Percentiles rank a stretch among this genome's conserved stretches.
These are phyloP conservation scores for Neurospora sp. DNA, from an alignment of 495 filamentous ascomycete species.

Conservation along the genomic window DNA sequence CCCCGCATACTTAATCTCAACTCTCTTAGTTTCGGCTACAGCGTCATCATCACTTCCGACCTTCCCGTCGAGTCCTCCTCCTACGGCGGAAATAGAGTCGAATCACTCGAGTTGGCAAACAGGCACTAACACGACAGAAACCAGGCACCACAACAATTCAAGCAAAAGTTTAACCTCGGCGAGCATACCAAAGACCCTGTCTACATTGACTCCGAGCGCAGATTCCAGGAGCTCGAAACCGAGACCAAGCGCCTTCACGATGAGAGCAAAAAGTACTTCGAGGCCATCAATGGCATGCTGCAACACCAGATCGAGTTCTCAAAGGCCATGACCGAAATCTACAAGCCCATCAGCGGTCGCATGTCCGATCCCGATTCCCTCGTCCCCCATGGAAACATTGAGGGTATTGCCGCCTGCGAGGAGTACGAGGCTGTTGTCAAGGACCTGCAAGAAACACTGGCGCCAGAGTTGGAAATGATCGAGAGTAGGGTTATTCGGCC, in stretches of 20 bases:
- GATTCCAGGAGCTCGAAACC: conserved; percentile 86
- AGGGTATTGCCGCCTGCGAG: conserved; percentile 90
- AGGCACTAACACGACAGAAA: neutral
- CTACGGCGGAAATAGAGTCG: neutral
- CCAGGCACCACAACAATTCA: conserved; percentile 88
- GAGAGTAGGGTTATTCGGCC: conserved; percentile 83
- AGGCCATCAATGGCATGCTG: conserved; percentile 97
- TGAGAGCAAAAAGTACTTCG: conserved; percentile 90
- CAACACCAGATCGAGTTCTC: conserved; percentile 98
- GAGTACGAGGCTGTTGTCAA: conserved; percentile 90
- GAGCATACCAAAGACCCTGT: conserved; percentile 90
- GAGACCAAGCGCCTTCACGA: conserved; percentile 96
- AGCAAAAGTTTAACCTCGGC: conserved; percentile 84
- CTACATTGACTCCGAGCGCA: conserved; percentile 87
- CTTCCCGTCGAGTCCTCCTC: neutral
- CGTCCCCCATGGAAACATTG: conserved; percentile 74
- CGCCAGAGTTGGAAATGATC: conserved; percentile 96
- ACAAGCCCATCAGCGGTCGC: conserved; percentile 95
- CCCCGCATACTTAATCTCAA: conserved; percentile 1
- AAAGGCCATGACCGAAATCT: conserved; percentile 87
- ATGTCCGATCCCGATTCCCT: conserved; percentile 86
- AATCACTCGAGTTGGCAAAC: neutral
- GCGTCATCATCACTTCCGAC: neutral
- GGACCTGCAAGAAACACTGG: conserved; percentile 78
- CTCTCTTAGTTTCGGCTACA: neutral